Conservation (phyloP, 495 filamentous ascomycete species). For the Staphylotrichum longicolle region DNA sequence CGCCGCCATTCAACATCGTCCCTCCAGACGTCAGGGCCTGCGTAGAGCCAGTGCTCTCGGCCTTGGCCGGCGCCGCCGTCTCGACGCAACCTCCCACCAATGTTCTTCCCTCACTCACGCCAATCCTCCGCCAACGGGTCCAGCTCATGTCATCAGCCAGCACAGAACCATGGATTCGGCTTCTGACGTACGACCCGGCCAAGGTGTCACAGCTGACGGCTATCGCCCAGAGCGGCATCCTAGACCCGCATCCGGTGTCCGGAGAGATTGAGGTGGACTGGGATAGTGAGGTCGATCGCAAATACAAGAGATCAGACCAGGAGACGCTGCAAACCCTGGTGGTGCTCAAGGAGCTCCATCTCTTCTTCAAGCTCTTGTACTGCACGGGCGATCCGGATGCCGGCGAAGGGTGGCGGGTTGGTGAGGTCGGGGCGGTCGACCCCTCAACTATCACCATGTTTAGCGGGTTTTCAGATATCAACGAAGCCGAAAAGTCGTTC, state of each 20-base stretch:
- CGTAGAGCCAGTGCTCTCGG: conserved; percentile 75
- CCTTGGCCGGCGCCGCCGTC: conserved; percentile 78
- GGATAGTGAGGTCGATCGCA: conserved; percentile 58
- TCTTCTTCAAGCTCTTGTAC: conserved; percentile 54
- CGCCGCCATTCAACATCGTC: conserved; percentile 43
- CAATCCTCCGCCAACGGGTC: conserved; percentile 86
- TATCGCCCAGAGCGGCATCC: conserved; percentile 61
- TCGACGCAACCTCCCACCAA: conserved; percentile 74
- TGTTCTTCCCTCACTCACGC: conserved; percentile 78
- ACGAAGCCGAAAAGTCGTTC: conserved; percentile 47
- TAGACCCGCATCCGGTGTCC: conserved; percentile 88
- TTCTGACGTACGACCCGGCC: conserved; percentile 79
- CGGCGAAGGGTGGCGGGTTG: conserved; percentile 77
- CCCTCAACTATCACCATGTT: conserved; percentile 42
- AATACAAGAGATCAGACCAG: conserved; percentile 74
- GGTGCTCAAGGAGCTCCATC: conserved; percentile 50
- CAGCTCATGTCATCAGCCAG: conserved; percentile 67
- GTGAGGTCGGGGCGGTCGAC: conserved; percentile 65
- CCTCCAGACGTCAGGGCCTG: conserved; percentile 63
- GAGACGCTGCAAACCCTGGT: conserved; percentile 80
- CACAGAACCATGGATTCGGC: conserved; percentile 76
- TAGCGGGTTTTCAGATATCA: conserved; percentile 40
- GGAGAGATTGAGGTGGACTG: conserved; percentile 80
- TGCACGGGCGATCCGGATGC: conserved; percentile 61
- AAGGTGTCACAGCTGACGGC: conserved; percentile 65